A percentile compares a stretch with the other conserved stretches of the same genome.
phyloP scores from a whole-genome alignment of 768 basidiomycete species.

The Suillus occidentalis region DNA sequence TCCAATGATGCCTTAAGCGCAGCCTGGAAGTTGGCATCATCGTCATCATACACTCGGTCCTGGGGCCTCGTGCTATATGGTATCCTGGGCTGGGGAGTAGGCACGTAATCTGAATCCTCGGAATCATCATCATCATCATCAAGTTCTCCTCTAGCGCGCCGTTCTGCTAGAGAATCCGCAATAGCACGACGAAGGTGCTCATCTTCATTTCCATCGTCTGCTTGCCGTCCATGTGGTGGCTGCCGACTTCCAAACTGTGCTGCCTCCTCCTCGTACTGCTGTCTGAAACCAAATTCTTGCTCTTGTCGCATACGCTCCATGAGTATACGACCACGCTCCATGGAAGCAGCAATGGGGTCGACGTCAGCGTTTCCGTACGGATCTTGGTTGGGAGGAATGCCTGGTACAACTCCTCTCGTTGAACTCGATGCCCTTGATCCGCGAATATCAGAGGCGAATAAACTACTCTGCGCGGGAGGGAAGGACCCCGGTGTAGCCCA shows the following conservation, averaged over 20 bases:
- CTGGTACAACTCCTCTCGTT: conserved; percentile 15
- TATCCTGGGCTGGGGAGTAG: conserved; percentile 5
- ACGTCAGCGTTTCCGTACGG: conserved; percentile 29
- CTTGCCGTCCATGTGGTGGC: conserved; percentile 8
- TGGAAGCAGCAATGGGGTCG: conserved; percentile 66
- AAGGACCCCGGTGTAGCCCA: conserved; percentile 17
- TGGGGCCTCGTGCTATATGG: conserved; percentile 13
- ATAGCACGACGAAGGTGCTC: conserved; percentile 50
- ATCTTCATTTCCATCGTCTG: conserved; percentile 47
- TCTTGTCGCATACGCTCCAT: conserved; percentile 64
- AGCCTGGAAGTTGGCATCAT: conserved; percentile 85
- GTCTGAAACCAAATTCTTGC: conserved; percentile 67
- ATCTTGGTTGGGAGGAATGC: conserved; percentile 32
- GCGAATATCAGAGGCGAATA: conserved; percentile 27
- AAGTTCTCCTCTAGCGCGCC: conserved; percentile 16
- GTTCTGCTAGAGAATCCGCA: conserved; percentile 26
- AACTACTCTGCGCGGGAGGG: conserved; percentile 26
- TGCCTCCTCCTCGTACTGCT: conserved; percentile 49
- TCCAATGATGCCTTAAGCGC: conserved; percentile 84
- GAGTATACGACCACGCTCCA: conserved; percentile 59
- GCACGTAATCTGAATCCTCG: conserved; percentile 23
- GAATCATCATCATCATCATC: conserved; percentile 29
- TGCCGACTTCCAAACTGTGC: conserved; percentile 21
- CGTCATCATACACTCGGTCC: conserved; percentile 74
- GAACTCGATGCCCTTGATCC: conserved; percentile 13